A percentile compares a stretch with the other conserved stretches of the same genome.
Evolutionary conservation across 192 early-diverging fungal genomes (phyloP).

Genomic region (Mortierella antarctica): DNA sequence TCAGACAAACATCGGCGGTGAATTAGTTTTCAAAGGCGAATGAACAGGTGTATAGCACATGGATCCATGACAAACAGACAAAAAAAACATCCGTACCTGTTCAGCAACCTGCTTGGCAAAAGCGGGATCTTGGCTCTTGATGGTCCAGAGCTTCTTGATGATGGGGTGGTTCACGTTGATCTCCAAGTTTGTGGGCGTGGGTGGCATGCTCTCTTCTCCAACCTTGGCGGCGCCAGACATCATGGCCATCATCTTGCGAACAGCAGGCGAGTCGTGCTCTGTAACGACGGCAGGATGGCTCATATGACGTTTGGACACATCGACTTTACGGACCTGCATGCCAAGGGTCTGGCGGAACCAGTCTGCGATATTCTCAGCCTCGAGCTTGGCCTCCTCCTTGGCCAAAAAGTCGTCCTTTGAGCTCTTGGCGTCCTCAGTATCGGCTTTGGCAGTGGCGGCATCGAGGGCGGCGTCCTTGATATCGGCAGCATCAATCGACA

Average conservation of each 20-base stretch:
- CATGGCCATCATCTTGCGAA: conserved; percentile 75
- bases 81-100: conserved; percentile 60
- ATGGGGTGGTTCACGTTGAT: conserved; percentile 79
- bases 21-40: neutral
- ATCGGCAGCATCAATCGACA: conserved; percentile 62
- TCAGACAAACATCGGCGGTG: neutral
- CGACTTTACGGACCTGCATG: conserved; percentile 70
- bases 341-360: conserved; percentile 76
- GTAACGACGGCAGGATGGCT: conserved; percentile 80
- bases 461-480: conserved; percentile 55
- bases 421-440: neutral
- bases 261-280: conserved; percentile 78
- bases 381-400: conserved; percentile 54
- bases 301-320: conserved; percentile 76
- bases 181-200: conserved; percentile 76
- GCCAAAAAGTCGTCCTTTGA: conserved; percentile 11
- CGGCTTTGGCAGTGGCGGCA: conserved; percentile 2
- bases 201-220: conserved; percentile 57
- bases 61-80: neutral
- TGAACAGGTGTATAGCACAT: no score
- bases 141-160: conserved; percentile 71
- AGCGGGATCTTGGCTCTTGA: conserved; percentile 67
- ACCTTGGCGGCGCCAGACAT: conserved; percentile 66
- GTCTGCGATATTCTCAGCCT: conserved; percentile 60
- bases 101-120: conserved; percentile 75